Percentiles rank a stretch among this genome's conserved stretches.
Conservation (phyloP, 768 basidiomycete species). For the Myochromella boudieri region DNA sequence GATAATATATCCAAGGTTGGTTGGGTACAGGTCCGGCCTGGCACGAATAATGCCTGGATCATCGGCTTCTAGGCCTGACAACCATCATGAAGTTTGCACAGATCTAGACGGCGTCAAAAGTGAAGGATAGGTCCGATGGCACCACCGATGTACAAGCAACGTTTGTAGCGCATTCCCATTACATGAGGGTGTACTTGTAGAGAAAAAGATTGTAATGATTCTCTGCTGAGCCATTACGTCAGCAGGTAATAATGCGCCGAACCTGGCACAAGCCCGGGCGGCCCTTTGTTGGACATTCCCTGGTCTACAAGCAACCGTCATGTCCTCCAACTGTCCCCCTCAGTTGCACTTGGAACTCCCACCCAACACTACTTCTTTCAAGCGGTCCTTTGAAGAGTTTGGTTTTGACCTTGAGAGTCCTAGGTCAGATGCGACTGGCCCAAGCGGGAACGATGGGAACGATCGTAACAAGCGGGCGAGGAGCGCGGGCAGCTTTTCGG, state of each 20-base stretch:
- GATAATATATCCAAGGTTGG: too few relatives aligned
- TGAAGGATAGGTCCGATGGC: neutral
- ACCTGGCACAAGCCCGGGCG: conserved; percentile 10
- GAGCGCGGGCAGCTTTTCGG: conserved; percentile 48
- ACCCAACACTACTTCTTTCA: conserved; percentile 53
- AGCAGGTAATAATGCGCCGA: conserved; percentile 11
- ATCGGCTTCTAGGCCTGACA: too few relatives aligned
- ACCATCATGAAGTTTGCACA: conserved; percentile 3
- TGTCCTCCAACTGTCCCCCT: conserved; percentile 46
- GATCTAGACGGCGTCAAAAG: neutral
- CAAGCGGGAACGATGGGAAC: conserved; percentile 37
- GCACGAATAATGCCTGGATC: too few relatives aligned
- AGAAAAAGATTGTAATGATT: too few relatives aligned
- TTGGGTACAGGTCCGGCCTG: too few relatives aligned
- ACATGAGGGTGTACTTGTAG: too few relatives aligned
- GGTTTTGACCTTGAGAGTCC: conserved; percentile 57
- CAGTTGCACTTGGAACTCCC: conserved; percentile 55
- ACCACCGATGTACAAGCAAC: neutral
- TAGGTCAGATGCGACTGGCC: conserved; percentile 21
- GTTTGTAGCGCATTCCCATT: too few relatives aligned
- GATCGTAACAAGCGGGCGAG: conserved; percentile 59
- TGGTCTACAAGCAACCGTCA: conserved; percentile 24
- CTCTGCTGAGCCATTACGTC: conserved; percentile 10
- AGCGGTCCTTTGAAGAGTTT: conserved; percentile 59
- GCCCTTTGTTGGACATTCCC: neutral